Evolutionary conservation across 2,329 filamentous ascomycete species (phyloP), one percentile per base, ranked within the genome.

Genomic region (Aspergillus sp.): DNA sequence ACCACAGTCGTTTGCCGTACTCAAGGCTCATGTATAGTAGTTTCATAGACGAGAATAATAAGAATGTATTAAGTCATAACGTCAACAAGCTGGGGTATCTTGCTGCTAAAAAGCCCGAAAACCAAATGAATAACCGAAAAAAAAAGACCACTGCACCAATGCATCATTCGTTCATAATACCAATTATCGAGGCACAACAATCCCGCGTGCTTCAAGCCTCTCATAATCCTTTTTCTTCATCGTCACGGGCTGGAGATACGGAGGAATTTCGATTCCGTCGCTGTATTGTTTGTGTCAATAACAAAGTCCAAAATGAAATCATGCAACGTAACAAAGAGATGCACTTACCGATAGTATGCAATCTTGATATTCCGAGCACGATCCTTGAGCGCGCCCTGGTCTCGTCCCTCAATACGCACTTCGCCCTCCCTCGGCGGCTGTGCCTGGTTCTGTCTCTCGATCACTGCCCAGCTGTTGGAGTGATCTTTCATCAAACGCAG

Each of bases 331-430:
- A 17, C 5, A n/a, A 15, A 11, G 20, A 11, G 27, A 5, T 34
- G 6, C 19, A 46, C 54, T 13, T 52, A 64, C 62, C 56, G 51
- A 24, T 40, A 17, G 27, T 53, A 58, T 20, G 47, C 40, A 41
- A 77, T 70, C 65, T 82, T 83, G 57, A 86, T 69, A 59, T 83
- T 84, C 51, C 83, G 75, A 4, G 82, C 83, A 59, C 79, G 79
- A 61, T 83, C 81, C 62, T 83, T 83, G 7, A 86, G 59, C 45
- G 83, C 80, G 3, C 83, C 81, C 58, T 86, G 81, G 5, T 69
- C 74, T 2, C 84, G 75, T 2, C 64, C 60, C 4, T 54, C 56
- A 17, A 83, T 65, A 42, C 70, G 50, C 3, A 68, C 68, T 11
- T 70, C 66, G 34, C 70, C 69, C 49, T 71, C 47, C 52, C 64